Evolutionary conservation across 2,329 filamentous ascomycete genomes (phyloP), one percentile per base, ranked within the genome.

Genomic region (Salinomyces thailandicus): DNA sequence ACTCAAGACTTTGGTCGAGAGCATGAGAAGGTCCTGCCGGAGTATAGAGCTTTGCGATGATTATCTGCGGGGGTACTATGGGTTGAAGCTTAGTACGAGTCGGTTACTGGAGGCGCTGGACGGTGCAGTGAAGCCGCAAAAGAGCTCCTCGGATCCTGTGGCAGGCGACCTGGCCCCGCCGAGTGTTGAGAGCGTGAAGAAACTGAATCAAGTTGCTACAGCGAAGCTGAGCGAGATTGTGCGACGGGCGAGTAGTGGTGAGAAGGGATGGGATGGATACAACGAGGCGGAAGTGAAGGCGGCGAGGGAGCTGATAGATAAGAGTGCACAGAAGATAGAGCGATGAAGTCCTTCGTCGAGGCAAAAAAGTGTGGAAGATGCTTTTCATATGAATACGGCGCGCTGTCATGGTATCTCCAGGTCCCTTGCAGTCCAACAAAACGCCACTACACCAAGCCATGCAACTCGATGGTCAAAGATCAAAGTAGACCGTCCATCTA

Each of bases 31-130:
- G 46, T 96, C 93, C 62, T 84, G 81, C 57, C 76, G 91, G 51
- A 91, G 86, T 53, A 76, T 96, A 46, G 91, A 98, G 63, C 73
- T 98, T 35, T 96, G 91, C 54, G 84, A 95, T 50, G 79, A 86
- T 56, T 96, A 95, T 57, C 62, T 96, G 43, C 77, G 91, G 43
- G 91, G 87, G 1, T 93, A 86, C 59, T 96, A 94, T 60, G 91
- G 91, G 5, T 66, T 98, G 41, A 91, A 89, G 58, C 60, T 87
- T 60, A 45, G 43, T 15, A 50, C 52, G 24, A 38, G 45, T 45
- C 35, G 43, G 38, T 32, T 52, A 33, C 39, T 57, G 27, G 43
- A 58, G 49, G 39, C 31, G 8, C 22, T 42, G 28, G 43, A 42
- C 13, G 47, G 39, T 14, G 43, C 38, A 20, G 49, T 51, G 32